These are phyloP conservation scores for Dichomitus squalens DNA, from an alignment of 1,284 basidiomycete species.

Conservation along the genomic window DNA sequence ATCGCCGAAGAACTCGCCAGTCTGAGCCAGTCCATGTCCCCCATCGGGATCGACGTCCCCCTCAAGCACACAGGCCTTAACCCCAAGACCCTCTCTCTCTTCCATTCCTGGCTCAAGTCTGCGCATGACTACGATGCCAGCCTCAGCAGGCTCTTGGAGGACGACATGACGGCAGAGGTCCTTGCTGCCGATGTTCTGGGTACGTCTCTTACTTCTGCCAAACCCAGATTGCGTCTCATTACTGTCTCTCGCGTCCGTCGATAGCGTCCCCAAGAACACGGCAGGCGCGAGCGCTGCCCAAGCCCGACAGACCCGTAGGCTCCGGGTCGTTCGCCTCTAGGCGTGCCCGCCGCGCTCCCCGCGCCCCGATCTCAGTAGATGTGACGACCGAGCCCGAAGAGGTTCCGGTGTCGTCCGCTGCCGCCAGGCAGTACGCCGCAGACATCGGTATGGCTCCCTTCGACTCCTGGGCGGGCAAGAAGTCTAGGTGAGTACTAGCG, in stretches of 20 bases:
- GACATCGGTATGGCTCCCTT: constrained; percentile 31
- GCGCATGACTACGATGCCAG: constrained; percentile 26
- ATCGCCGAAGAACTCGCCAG: constrained; percentile 29
- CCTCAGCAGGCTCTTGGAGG: constrained; percentile 24
- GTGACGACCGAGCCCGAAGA: constrained; percentile 23
- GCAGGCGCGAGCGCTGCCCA: constrained; percentile 10
- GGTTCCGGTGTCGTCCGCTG: constrained; percentile 16
- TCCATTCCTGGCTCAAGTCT: constrained; percentile 26
- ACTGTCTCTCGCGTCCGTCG: neutral
- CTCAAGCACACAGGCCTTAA: constrained; percentile 24
- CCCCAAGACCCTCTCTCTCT: constrained; percentile 19
- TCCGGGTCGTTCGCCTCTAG: constrained; percentile 20
- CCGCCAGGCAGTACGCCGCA: constrained; percentile 18
- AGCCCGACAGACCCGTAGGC: constrained; percentile 13
- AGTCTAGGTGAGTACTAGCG: constrained; percentile 18
- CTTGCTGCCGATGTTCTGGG: constrained; percentile 25
- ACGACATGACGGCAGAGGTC: constrained; percentile 21
- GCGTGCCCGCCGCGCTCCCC: constrained; percentile 18
- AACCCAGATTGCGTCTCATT: neutral
- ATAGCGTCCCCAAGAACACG: constrained; percentile 19
- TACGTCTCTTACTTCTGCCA: neutral
- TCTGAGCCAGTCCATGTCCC: constrained; percentile 21
- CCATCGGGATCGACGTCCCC: constrained; percentile 26
- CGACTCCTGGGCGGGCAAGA: constrained; percentile 30
- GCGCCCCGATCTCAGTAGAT: constrained; percentile 21